A percentile compares a stretch with the other conserved stretches of the same genome.
Evolutionary conservation across 805 yeast species (phyloP).

Genomic region (Saccharomycopsis sp.): DNA sequence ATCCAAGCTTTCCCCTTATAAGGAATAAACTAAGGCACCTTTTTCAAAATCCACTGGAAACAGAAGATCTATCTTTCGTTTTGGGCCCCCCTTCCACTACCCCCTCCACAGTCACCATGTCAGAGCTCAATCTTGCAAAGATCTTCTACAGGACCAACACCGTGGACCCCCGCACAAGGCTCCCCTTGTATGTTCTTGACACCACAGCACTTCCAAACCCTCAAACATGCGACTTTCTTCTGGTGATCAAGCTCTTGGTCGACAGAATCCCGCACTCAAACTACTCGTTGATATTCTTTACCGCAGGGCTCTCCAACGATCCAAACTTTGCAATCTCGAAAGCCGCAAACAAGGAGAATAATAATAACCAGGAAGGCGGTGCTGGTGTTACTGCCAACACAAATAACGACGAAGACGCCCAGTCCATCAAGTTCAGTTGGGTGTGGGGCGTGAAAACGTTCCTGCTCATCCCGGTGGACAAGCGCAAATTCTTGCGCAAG

Average conservation of each 20-base stretch:
- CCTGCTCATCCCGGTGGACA: constrained; percentile 46
- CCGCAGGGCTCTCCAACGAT: constrained; percentile 60
- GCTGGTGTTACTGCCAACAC: too few species aligned
- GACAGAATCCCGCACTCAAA: constrained; percentile 49
- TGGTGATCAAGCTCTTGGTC: constrained; percentile 50
- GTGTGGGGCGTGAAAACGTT: constrained; percentile 59
- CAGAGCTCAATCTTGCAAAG: constrained; percentile 28
- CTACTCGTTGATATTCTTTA: constrained; percentile 65
- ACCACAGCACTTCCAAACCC: constrained; percentile 69
- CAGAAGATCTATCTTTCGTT: too few species aligned
- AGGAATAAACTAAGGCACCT: not conserved
- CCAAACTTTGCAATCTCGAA: not conserved
- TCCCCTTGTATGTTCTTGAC: constrained; percentile 76
- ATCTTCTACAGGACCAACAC: constrained; percentile 52
- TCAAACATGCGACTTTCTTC: constrained; percentile 33
- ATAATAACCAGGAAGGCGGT: not conserved
- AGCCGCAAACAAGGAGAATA: not conserved
- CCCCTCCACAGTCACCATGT: not conserved
- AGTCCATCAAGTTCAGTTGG: constrained; percentile 35
- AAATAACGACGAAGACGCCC: constrained; percentile 28
- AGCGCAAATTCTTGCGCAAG: constrained; percentile 46
- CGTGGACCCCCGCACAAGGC: constrained; percentile 54
- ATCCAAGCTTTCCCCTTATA: not conserved
- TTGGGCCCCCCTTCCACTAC: not conserved
- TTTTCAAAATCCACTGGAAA: too few species aligned